Evolutionary conservation across 176 grass and related monocot genomes (phyloP).

Genomic region (Oryza coarctata): DNA sequence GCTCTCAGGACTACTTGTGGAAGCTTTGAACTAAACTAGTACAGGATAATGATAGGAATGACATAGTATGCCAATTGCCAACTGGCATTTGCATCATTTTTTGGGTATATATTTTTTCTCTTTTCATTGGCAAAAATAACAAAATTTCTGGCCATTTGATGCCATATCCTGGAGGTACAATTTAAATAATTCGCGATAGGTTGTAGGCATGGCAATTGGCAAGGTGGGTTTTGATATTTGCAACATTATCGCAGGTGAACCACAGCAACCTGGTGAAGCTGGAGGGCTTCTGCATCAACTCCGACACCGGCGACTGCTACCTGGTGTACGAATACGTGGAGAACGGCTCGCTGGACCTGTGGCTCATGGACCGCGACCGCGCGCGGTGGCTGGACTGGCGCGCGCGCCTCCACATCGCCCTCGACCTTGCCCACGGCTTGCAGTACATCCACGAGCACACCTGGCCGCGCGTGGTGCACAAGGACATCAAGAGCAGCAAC

Average conservation of each 20-base stretch:
- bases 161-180: too few species aligned
- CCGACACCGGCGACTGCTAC: slow-evolving; percentile 71
- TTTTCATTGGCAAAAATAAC: neutral
- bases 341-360: slow-evolving; percentile 85
- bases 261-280: slow-evolving; percentile 97
- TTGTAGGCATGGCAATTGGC: too few species aligned
- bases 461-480: slow-evolving; percentile 98
- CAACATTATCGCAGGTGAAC: slow-evolving; percentile 58
- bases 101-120: too few species aligned
- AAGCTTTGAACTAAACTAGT: neutral
- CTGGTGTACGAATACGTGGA: slow-evolving; percentile 93
- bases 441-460: slow-evolving; percentile 99
- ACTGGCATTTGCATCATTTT: neutral
- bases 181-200: too few species aligned
- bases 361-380: slow-evolving; percentile 46
- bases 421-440: slow-evolving; percentile 86
- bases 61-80: neutral
- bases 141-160: neutral
- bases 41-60: neutral
- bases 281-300: slow-evolving; percentile 92
- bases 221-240: neutral
- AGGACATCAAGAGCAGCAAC: slow-evolving; percentile 99
- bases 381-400: slow-evolving; percentile 61
- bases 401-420: slow-evolving; percentile 71
- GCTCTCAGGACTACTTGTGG: too few species aligned